phyloP scores from a whole-genome alignment of 371 early-diverging fungal genomes.

The Blakeslea trispora region DNA sequence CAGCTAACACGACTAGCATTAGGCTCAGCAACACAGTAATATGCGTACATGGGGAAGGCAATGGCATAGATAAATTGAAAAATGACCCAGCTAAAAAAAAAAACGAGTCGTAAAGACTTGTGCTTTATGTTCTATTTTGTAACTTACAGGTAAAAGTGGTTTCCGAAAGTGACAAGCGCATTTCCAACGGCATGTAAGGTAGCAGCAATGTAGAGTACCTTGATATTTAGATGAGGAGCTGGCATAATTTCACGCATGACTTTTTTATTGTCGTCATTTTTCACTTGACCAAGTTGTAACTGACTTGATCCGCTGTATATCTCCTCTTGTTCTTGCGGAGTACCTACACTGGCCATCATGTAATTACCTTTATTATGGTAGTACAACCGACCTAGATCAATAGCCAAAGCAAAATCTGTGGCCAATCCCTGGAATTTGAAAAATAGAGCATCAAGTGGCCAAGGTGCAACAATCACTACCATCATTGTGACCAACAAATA shows the following conservation, averaged over 20 bases:
- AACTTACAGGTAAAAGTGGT: conserved; percentile 23
- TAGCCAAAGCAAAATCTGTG: conserved; percentile 46
- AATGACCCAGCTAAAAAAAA: conserved; percentile 30
- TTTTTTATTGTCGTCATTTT: conserved; percentile 16
- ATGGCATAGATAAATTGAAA: conserved; percentile 34
- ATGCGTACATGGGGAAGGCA: conserved; percentile 34
- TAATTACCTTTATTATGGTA: conserved; percentile 18
- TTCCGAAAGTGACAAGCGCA: conserved; percentile 24
- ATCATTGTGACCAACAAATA: conserved; percentile 36
- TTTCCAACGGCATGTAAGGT: conserved; percentile 31
- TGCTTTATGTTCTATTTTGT: not conserved
- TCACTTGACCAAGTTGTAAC: not conserved
- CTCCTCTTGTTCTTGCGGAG: not conserved
- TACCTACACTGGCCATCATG: conserved; percentile 8
- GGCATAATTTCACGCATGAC: conserved; percentile 1
- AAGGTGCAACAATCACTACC: conserved; percentile 35
- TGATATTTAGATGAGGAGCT: conserved; percentile 22
- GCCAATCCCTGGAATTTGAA: conserved; percentile 56
- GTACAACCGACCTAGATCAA: conserved; percentile 43
- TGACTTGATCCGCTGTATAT: conserved; percentile 5
- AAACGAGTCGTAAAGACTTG: not conserved
- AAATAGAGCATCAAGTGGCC: conserved; percentile 55
- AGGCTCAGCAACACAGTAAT: conserved; percentile 24
- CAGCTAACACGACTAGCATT: conserved; percentile 22
- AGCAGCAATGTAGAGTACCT: conserved; percentile 22